Evolutionary conservation across 2,329 filamentous ascomycete species (phyloP).

Genomic region (Hymenotorrendiella dingleyae): DNA sequence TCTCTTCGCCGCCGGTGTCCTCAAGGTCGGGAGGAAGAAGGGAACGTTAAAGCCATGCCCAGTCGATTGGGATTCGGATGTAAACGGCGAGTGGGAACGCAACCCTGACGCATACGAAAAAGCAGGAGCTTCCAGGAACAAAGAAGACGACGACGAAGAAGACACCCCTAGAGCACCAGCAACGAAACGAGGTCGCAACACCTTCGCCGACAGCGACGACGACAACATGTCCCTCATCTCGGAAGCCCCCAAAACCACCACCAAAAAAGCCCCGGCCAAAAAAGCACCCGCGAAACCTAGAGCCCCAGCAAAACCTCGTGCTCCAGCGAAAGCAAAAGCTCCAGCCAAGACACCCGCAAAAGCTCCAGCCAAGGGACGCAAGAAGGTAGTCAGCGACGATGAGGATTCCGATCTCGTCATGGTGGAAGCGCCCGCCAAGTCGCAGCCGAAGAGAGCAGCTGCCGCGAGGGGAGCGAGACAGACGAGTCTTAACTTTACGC

Average conservation of each 20-base stretch:
- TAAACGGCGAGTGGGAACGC: conserved; percentile 81
- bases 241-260: conserved; percentile 30
- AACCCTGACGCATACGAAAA: conserved; percentile 60
- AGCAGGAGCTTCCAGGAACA: too few species aligned
- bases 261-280: conserved; percentile 28
- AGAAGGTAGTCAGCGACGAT: conserved; percentile 35
- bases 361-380: conserved; percentile 36
- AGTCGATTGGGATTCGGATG: conserved; percentile 79
- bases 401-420: conserved; percentile 48
- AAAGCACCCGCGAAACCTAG: conserved; percentile 36
- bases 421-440: conserved; percentile 40
- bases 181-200: conserved; percentile 24
- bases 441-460: conserved; percentile 24
- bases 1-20: conserved; percentile 57
- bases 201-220: conserved; percentile 44
- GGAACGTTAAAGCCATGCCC: conserved; percentile 68
- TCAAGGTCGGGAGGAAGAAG: conserved; percentile 45
- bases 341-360: conserved; percentile 34
- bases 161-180: conserved; percentile 37
- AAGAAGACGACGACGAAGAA: conserved; percentile 33
- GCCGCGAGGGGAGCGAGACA: conserved; percentile 35
- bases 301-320: conserved; percentile 30
- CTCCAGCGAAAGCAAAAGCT: conserved; percentile 29
- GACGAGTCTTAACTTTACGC: conserved; percentile 45
- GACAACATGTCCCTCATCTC: conserved; percentile 39